Base-by-base conservation (phyloP, 176 grass and related monocot species). In the Musa troglodytarum region DNA sequence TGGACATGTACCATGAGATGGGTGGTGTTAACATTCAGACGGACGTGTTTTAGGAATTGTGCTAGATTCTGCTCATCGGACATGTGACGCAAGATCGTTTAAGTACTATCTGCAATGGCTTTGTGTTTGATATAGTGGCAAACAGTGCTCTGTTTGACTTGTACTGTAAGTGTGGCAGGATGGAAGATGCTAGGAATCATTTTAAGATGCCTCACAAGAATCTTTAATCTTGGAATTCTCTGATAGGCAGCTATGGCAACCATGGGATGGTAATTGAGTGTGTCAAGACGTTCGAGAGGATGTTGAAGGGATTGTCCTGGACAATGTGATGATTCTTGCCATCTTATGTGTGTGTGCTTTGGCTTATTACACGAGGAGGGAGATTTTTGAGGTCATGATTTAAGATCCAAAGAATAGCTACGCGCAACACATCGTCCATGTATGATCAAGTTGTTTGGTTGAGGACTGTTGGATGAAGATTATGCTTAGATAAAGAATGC, bases 141-240 rank as follows among this genome's bases (percentile, higher is more conserved):
- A 92, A 82, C 65, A 91, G 84, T 0, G 71, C 90, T 8, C 77
- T 93, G 65, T 75, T 98, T 14, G 88, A 93, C 77, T 54, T 98
- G 16, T 91, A 93, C 55, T 92, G 90, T 73, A 93, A 98, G 76
- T 98, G 94, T 90, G 94, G 88, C n/a, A 77, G 52, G 83, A 91
- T 89, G 88, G 86, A 91, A 81, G 88, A 98, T 73, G 94, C 94
- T 23, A 84, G 77, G 75, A 81, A 81, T 73, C 84, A 90, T n/a
- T 97, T 97, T 50, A 86, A 82, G 74, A 93, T 97, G 94, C 87
- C 83, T 25, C 68, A 9, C 61, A 91, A 89, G 86, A 97, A 97
- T 87, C 70, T 91, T 72, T 83, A 93, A 64, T 88, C 88, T 52
- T 97, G 94, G 94, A 93, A 97, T 81, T 86, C 94, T 76, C 71